Evolutionary conservation across 75 land plant genomes (phyloP), one percentile per base, ranked within the genome.

Genomic region (Sequoia sempervirens): DNA sequence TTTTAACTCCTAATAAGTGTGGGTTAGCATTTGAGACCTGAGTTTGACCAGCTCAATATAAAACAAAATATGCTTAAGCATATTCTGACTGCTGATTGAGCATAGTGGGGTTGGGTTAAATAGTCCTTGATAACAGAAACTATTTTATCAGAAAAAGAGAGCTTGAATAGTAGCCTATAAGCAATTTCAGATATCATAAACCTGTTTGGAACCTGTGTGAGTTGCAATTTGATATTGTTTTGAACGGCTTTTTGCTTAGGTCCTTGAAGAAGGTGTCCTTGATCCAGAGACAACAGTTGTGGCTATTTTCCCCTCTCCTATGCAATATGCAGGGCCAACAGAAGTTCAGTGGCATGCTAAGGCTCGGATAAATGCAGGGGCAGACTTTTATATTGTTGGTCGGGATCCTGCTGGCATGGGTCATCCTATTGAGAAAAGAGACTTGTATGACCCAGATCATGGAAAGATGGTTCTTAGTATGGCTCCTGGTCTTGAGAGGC

Each of bases 291-390:
- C 99, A 11, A 97, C 98, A 23, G 93, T 97, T 78, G 93, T 97
- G 38, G 88, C 98, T 17, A 97, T 97, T 73, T 97, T 97, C 81
- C 99, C 99, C 20, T 96, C 98, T 10, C 98, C 99, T 38, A 96
- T 97, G 99, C 98, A 92, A 82, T 97, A 97, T 90, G 99, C 99
- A 4, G 99, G 99, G 34, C 99, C 99, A 72, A 97, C 99, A 34
- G 95, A 97, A 87, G 99, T 97, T 43, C 98, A 97, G 64, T 97
- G 99, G 99, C 99, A 97, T 88, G 99, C 99, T 40, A 97, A 97
- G 85, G 95, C 96, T 56, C 86, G 98, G 32, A 91, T 97, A 68
- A 97, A 97, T 89, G 98, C 98, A 1, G 99, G 96, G 12, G 99
- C 96, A 15, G 89, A 97, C 87, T 97, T 97, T 87, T 96, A 97